A percentile compares a stretch with the other conserved stretches of the same genome.
Conservation (phyloP, 371 early-diverging fungal species). For the Dinochytrium kinnereticum region DNA sequence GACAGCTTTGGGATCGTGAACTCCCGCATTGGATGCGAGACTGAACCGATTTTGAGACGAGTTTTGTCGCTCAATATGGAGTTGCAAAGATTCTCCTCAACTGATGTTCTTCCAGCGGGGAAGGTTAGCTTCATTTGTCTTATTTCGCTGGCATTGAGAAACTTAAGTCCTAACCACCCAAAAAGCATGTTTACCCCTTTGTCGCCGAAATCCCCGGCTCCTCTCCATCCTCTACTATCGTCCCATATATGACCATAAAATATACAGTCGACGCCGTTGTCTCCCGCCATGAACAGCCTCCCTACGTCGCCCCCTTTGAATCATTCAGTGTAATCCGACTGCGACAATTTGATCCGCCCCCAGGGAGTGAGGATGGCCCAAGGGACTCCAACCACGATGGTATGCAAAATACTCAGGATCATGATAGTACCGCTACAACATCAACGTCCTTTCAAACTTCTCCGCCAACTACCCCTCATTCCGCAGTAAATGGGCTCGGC, state of each 20-base stretch:
- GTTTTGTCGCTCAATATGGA: not conserved
- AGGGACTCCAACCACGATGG: not conserved
- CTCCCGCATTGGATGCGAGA: not conserved
- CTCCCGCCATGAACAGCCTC: not conserved
- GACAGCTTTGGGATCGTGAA: constrained; percentile 3
- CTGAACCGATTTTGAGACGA: not conserved
- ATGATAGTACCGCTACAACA: not conserved
- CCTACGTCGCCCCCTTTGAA: not conserved
- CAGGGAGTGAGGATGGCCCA: not conserved
- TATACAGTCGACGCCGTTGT: constrained; percentile 4
- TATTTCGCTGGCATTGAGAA: no score
- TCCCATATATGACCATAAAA: not conserved
- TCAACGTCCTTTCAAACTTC: not conserved
- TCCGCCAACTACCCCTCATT: not conserved
- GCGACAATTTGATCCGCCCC: constrained; percentile 6
- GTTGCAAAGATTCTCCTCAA: not conserved
- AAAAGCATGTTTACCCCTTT: not conserved
- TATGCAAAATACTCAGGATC: not conserved
- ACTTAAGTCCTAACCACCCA: no score
- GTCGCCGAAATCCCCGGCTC: not conserved
- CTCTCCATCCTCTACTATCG: not conserved
- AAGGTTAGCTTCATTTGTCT: no score
- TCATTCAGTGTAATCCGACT: not conserved
- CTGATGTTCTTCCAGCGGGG: not conserved
- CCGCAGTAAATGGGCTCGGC: not conserved